Conservation (phyloP, 2,329 filamentous ascomycete species). For the Sphaerostilbella broomeana region DNA sequence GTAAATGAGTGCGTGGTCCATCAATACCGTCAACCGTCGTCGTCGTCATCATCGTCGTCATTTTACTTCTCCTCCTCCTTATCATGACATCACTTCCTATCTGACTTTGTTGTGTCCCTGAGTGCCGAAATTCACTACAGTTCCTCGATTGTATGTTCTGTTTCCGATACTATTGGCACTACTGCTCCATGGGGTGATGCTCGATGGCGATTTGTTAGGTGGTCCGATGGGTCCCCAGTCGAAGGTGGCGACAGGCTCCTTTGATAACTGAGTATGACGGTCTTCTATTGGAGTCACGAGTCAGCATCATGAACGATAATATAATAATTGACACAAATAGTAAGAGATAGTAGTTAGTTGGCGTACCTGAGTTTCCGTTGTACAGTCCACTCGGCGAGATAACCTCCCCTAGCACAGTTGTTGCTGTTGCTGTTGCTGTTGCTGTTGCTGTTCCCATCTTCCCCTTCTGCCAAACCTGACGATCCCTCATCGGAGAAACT, state of each 20-base stretch:
- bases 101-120: background rate
- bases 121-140: background rate
- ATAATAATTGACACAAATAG: too few species aligned
- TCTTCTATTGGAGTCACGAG: slow-evolving; percentile 1
- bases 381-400: background rate
- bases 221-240: slow-evolving; percentile 25
- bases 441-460: background rate
- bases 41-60: too few species aligned
- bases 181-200: background rate
- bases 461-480: slow-evolving; percentile 2
- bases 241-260: slow-evolving; percentile 15
- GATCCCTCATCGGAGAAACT: background rate
- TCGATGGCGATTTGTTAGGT: slow-evolving; percentile 26
- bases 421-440: background rate
- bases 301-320: slow-evolving; percentile 4
- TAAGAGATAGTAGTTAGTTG: background rate
- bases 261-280: background rate
- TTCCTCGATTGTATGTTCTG: background rate
- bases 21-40: too few species aligned
- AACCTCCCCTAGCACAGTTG: background rate
- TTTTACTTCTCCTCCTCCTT: too few species aligned
- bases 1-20: too few species aligned
- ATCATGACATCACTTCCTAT: too few species aligned
- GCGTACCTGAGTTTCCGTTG: slow-evolving; percentile 1
- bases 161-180: background rate